Conservation (phyloP, 768 basidiomycete species). For the Mycena sanguinolenta region DNA sequence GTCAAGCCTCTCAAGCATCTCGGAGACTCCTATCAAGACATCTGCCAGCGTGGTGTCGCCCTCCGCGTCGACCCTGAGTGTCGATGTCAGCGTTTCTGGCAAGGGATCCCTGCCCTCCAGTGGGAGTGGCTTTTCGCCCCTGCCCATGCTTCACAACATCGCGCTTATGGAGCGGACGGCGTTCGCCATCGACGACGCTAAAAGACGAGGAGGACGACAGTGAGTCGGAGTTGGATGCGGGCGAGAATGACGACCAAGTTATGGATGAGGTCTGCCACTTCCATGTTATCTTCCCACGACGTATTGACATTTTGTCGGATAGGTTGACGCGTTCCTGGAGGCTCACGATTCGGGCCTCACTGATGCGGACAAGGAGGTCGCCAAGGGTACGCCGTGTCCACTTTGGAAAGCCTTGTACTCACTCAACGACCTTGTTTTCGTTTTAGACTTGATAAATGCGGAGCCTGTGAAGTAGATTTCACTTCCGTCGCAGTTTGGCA, state of each 20-base stretch:
- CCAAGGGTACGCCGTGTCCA: conserved; percentile 67
- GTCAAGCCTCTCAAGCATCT: conserved; percentile 55
- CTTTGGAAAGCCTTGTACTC: conserved; percentile 19
- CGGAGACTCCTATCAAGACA: conserved; percentile 49
- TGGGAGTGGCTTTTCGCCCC: conserved; percentile 62
- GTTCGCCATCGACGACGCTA: conserved; percentile 97
- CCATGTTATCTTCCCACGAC: conserved; percentile 3
- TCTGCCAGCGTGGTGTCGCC: conserved; percentile 46
- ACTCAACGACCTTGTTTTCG: conserved; percentile 20
- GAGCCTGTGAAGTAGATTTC: conserved; percentile 65
- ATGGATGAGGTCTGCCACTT: conserved; percentile 82
- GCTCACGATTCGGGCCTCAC: conserved; percentile 91
- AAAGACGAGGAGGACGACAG: conserved; percentile 85
- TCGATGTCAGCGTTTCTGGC: conserved; percentile 54
- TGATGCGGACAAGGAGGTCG: conserved; percentile 82
- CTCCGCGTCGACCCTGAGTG: conserved; percentile 65
- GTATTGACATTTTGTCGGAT: conserved; percentile 10
- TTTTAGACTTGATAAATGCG: conserved; percentile 70
- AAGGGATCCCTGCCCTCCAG: conserved; percentile 52
- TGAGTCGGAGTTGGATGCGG: conserved; percentile 67
- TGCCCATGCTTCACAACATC: conserved; percentile 80
- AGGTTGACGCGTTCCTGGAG: conserved; percentile 95
- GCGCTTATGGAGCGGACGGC: conserved; percentile 92
- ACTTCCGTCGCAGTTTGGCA: neutral
- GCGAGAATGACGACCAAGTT: conserved; percentile 79